Evolutionary conservation across 768 basidiomycete species (phyloP), one percentile per base, ranked within the genome.

Genomic region (Termitomyces sp.): DNA sequence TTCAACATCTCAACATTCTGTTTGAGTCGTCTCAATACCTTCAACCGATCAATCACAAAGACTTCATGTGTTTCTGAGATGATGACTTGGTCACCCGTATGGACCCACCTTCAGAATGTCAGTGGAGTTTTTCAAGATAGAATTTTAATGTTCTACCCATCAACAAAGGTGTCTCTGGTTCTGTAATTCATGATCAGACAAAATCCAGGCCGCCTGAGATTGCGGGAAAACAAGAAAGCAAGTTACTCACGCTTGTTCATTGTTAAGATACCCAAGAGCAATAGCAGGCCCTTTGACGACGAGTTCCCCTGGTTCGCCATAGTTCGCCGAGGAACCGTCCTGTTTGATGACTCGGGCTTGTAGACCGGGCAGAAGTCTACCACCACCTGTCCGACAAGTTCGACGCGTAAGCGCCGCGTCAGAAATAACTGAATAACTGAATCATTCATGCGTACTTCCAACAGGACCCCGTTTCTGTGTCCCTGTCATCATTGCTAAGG

Each of bases 61-160:
- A 88, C 63, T 58, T 88, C 86, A 9, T 76, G 73, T 49, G 81
- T 75, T 52, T 79, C 71, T 33, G 77, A 78, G 49, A 88, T 72
- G 7, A 74, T 61, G 13, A 84, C 86, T 66, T 86, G 79, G 63
- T 88, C 87, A 1, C 87, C 88, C 1, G 89, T 89, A 53, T 77
- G 77, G 18, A 88, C 70, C 89, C 88, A 89, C 32, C 84, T 84
- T 60, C 12, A 33, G 20, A 28, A 38, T n/a, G 9, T 61, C 45
- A 65, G 20, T 20, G 28, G 18, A 2, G 6, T 16, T 4, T 28
- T 11, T 7, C 2, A 13, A 35, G 8, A 33, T 0, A 53, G 8
- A 4, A 22, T n/a, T 3, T 9, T 4, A 36, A 32, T 16, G 32
- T 18, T 22, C 61, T 65, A 86, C 84, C 87, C 87, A 61, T 88